phyloP scores from a whole-genome alignment of 2,329 filamentous ascomycete genomes.

The Cadophora luteo-olivacea region DNA sequence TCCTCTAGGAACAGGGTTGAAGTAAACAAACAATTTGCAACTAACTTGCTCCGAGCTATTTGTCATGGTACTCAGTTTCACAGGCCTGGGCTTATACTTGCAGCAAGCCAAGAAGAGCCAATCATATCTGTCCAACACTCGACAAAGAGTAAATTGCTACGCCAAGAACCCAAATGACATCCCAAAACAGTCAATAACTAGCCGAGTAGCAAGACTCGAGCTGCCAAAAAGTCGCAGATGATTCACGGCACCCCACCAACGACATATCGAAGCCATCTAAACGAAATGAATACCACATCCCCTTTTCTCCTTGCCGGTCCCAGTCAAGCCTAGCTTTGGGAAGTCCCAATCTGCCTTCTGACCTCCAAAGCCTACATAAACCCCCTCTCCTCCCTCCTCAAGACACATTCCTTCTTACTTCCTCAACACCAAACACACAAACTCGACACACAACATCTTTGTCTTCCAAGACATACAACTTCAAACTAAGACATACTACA shows the following conservation, averaged over 20 bases:
- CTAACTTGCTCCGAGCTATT: neutral
- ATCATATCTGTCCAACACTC: neutral
- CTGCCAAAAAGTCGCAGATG: neutral
- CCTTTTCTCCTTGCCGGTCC: neutral
- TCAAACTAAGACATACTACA: neutral
- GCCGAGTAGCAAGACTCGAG: neutral
- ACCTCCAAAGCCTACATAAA: neutral
- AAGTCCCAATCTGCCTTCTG: neutral
- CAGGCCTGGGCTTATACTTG: neutral
- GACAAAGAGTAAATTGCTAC: neutral
- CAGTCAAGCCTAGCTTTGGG: neutral
- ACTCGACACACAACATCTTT: neutral
- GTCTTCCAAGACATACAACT: neutral
- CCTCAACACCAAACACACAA: neutral
- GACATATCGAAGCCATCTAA: neutral
- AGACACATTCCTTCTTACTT: neutral
- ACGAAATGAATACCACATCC: neutral
- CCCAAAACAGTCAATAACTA: neutral
- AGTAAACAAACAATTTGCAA: conserved; percentile 1
- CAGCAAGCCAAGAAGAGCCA: neutral
- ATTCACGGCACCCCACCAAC: neutral
- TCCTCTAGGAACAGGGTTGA: neutral
- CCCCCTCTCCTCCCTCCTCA: neutral
- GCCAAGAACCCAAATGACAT: neutral
- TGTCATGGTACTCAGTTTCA: neutral